These are phyloP conservation scores for Miscanthus sacchariflorus DNA, from an alignment of 202 grass and related monocot species.

Conservation along the genomic window DNA sequence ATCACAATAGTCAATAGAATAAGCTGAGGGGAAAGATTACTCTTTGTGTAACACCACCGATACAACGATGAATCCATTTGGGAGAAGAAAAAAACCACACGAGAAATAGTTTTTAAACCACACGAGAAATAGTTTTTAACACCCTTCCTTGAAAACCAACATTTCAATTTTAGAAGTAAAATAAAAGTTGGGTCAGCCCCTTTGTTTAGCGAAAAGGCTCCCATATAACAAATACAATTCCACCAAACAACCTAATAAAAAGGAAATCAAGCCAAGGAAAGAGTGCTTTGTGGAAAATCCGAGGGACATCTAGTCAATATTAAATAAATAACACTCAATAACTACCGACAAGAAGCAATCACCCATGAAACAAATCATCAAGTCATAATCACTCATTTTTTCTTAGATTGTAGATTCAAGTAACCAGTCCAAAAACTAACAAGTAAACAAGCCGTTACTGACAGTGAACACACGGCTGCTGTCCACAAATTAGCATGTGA, in stretches of 20 bases:
- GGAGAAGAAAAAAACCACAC: background rate
- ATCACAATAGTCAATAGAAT: background rate
- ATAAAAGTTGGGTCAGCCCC: background rate
- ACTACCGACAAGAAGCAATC: background rate
- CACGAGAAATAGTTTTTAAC: background rate
- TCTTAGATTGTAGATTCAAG: background rate
- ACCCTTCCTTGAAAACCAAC: background rate
- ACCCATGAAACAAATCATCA: slow-evolving; percentile 32
- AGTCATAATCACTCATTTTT: slow-evolving; percentile 19
- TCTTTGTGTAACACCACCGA: background rate
- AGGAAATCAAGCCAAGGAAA: slow-evolving; percentile 10
- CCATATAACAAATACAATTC: slow-evolving; percentile 5
- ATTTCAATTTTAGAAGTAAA: background rate
- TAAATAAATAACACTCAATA: background rate
- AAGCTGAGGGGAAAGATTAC: background rate
- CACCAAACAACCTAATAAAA: background rate
- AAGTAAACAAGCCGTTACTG: slow-evolving; percentile 9
- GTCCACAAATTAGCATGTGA: slow-evolving; percentile 33
- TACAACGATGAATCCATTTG: background rate
- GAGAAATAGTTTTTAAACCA: background rate
- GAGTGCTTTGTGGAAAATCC: slow-evolving; percentile 35
- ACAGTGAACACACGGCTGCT: slow-evolving; percentile 41
- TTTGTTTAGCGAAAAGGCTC: background rate
- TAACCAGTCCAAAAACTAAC: background rate
- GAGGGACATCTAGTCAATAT: slow-evolving; percentile 6